Base-by-base conservation (phyloP, 2,329 filamentous ascomycete genomes). In the Ceratocystis lukuohia region DNA sequence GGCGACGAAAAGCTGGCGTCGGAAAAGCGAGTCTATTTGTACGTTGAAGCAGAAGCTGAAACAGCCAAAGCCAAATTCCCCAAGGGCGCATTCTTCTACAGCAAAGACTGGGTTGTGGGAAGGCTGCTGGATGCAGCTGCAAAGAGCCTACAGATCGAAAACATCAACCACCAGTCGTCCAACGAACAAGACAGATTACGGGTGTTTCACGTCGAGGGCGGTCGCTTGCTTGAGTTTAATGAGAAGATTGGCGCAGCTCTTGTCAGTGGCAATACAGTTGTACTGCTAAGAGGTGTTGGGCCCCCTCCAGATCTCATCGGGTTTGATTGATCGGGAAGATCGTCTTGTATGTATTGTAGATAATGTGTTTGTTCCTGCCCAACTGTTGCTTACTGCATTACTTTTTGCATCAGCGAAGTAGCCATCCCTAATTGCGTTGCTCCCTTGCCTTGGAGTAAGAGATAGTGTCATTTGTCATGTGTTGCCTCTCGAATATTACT, bases 201-300 rank as follows among this genome's bases (percentile, higher is more conserved):
- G 7, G 85, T 99, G 0, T 99, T 96, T 72, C 92, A 97, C 74
- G 89, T 99, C 0, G 92, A 99, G 73, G 89, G 88, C 0, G 94
- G 94, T 0, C 80, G 91, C 67, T 75, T 99, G 69, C 75, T 99
- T 69, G 92, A 94, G 68, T 99, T 95, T 72, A 85, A 83, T 28
- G 92, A 96, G 76, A 92, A 93, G 78, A 80, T 96, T 66, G 91
- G 91, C 3, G 80, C 80, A 64, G 81, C 80, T 33, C 79, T 95
- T 67, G 84, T 84, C 70, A 92, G 84, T 70, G 94, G 94, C 1
- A 93, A 99, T 74, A 96, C 91, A 10, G 84, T 99, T 69, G 91
- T 97, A 28, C 74, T 99, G 71, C 72, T 99, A 65, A 81, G 94
- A 69, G 94, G 94, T 0, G 87, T 96, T 64, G 91, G 91, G 0